Conservation (phyloP, 768 basidiomycete species). For the Termitomyces sp. region DNA sequence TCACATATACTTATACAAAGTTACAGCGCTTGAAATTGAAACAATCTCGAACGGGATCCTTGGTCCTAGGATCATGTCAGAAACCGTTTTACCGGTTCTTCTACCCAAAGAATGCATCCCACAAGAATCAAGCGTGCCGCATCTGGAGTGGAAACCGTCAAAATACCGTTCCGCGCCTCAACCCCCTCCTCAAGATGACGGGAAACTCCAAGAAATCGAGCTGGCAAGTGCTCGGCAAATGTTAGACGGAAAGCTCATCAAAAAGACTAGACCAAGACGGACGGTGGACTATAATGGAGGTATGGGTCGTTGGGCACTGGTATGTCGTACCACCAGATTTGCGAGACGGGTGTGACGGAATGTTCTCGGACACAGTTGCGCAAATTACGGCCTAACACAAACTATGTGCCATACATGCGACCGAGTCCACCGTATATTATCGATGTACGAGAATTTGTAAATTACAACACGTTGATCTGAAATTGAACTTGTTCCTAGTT, state of each 20-base stretch:
- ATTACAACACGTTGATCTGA: constrained; percentile 15
- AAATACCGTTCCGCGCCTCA: constrained; percentile 72
- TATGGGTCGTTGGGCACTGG: constrained; percentile 81
- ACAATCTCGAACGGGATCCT: neutral
- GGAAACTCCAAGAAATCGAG: constrained; percentile 72
- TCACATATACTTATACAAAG: neutral
- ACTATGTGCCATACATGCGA: constrained; percentile 71
- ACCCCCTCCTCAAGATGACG: constrained; percentile 70
- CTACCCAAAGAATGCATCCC: constrained; percentile 42
- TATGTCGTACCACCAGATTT: constrained; percentile 30
- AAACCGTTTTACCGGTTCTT: constrained; percentile 42
- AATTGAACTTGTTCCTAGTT: constrained; percentile 46
- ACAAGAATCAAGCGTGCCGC: constrained; percentile 27
- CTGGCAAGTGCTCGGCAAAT: constrained; percentile 66
- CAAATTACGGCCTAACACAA: constrained; percentile 75
- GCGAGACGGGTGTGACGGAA: neutral
- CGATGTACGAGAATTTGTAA: constrained; percentile 52
- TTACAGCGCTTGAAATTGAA: neutral
- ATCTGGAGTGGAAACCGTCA: constrained; percentile 72
- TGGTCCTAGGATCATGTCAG: neutral
- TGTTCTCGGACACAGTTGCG: constrained; percentile 41
- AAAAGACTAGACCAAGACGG: constrained; percentile 87
- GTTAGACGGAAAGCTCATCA: constrained; percentile 77
- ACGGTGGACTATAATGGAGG: constrained; percentile 95
- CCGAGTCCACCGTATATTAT: constrained; percentile 86